Evolutionary conservation across 768 basidiomycete species (phyloP).

Genomic region (Lactarius psammicola): DNA sequence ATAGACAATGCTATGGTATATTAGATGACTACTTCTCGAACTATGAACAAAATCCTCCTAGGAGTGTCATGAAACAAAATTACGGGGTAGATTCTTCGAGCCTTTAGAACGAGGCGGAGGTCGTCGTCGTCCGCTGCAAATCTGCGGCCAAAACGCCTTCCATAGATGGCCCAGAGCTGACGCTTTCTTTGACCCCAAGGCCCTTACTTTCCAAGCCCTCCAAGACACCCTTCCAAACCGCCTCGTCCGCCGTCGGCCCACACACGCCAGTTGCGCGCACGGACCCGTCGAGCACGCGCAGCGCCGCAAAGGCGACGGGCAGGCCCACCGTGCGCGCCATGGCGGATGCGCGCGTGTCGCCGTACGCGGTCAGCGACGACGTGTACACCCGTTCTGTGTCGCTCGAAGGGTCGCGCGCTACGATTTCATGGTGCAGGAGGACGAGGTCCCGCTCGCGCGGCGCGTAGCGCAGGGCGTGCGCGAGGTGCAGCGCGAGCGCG

Average conservation of each 20-base stretch:
- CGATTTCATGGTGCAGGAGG: slow-evolving; percentile 80
- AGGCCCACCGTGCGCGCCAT: slow-evolving; percentile 92
- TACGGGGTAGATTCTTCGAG: neutral
- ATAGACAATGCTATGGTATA: slow-evolving; percentile 5
- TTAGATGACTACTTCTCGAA: neutral
- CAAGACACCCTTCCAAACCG: slow-evolving; percentile 64
- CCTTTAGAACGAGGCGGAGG: neutral
- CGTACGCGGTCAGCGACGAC: slow-evolving; percentile 65
- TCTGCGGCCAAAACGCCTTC: slow-evolving; percentile 22
- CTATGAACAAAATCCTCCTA: neutral
- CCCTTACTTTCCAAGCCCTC: slow-evolving; percentile 52
- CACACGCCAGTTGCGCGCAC: slow-evolving; percentile 55
- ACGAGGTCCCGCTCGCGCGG: slow-evolving; percentile 82
- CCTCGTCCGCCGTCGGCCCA: slow-evolving; percentile 59
- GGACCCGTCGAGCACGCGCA: slow-evolving; percentile 63
- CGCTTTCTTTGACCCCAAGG: slow-evolving; percentile 41
- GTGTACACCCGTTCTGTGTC: slow-evolving; percentile 54
- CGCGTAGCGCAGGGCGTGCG: slow-evolving; percentile 65
- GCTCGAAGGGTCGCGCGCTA: slow-evolving; percentile 39
- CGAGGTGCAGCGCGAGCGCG: slow-evolving; percentile 68
- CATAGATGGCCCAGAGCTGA: slow-evolving; percentile 47
- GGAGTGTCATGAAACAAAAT: neutral
- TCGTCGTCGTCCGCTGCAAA: slow-evolving; percentile 13
- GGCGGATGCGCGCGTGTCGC: slow-evolving; percentile 58
- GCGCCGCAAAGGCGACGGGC: slow-evolving; percentile 81